Evolutionary conservation across 2,329 filamentous ascomycete species (phyloP), one percentile per base, ranked within the genome.

Genomic region (Scedosporium apiospermum): DNA sequence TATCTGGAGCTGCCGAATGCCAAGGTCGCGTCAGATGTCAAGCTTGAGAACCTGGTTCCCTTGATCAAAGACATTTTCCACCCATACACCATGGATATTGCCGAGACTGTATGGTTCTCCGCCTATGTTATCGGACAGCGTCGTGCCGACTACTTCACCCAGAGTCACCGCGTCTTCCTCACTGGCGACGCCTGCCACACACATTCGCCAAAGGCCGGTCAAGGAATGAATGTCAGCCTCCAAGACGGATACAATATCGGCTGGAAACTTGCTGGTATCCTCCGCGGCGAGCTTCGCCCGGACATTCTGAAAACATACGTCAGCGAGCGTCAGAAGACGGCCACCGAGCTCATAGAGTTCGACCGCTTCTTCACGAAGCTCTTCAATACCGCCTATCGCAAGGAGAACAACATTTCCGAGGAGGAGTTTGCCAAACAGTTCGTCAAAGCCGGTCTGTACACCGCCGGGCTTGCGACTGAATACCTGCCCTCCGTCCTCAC

Each of bases 211-310:
- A 88, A 88, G 69, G 84, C 83, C 1, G 85, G 85, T 1, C 85
- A 88, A 69, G 86, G 87, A 12, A 88, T 89, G 86, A 89, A 90
- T 66, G 82, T 88, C 5, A 82, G 78, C 21, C 85, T 89, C 79
- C 85, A 88, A 66, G 87, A 90, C 69, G 67, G 77, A 0, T 83
- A 78, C 70, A 84, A 83, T 63, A 76, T 83, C 0, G 80, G 79
- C 1, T 84, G 81, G 81, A 84, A 84, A 67, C 68, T 84, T 0
- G 79, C 74, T 0, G 66, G 74, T 1, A 74, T 77, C 1, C 67
- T 73, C 7, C 74, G 73, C 46, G 77, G 77, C 3, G 68, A 76
- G 2, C 73, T 75, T 0, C 71, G 73, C 1, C 69, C 68, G 0
- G 69, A 67, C 0, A 71, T 83, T 0, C 69, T 83, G 0, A 60